These are phyloP conservation scores for Lactarius indigo DNA, from an alignment of 768 basidiomycete species.

Conservation along the genomic window DNA sequence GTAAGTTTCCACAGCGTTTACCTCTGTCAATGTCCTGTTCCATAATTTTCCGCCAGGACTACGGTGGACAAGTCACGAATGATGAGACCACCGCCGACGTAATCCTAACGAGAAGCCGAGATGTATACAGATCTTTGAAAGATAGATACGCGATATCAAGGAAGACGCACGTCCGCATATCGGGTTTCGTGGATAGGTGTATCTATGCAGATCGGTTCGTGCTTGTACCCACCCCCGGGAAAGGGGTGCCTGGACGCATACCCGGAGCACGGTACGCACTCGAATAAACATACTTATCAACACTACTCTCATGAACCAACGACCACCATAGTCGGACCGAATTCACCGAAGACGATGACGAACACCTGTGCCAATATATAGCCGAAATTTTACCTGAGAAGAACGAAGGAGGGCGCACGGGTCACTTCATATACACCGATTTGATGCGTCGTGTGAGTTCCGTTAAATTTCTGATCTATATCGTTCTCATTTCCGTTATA, in stretches of 20 bases:
- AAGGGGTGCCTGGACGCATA: constrained; percentile 9
- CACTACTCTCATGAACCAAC: background rate
- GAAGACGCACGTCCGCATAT: constrained; percentile 22
- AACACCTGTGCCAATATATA: constrained; percentile 17
- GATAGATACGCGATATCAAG: constrained; percentile 17
- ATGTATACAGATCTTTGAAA: constrained; percentile 13
- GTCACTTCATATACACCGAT: constrained; percentile 19
- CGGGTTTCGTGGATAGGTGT: constrained; percentile 23
- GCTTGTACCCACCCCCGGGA: background rate
- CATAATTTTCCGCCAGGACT: background rate
- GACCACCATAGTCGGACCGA: constrained; percentile 3
- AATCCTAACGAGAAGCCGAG: constrained; percentile 8
- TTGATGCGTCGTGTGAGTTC: constrained; percentile 19
- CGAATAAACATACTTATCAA: background rate
- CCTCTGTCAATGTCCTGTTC: background rate
- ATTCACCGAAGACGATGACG: constrained; percentile 20
- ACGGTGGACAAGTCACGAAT: constrained; percentile 20
- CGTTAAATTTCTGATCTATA: background rate
- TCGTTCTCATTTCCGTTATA: background rate
- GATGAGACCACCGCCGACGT: constrained; percentile 13
- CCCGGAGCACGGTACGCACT: constrained; percentile 9
- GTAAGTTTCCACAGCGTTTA: background rate
- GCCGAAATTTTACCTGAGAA: constrained; percentile 19
- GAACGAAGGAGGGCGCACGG: constrained; percentile 16
- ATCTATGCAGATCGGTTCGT: constrained; percentile 11